Evolutionary conservation across 148 eudicot genomes (phyloP).

Genomic region (Arctostaphylos glauca): DNA sequence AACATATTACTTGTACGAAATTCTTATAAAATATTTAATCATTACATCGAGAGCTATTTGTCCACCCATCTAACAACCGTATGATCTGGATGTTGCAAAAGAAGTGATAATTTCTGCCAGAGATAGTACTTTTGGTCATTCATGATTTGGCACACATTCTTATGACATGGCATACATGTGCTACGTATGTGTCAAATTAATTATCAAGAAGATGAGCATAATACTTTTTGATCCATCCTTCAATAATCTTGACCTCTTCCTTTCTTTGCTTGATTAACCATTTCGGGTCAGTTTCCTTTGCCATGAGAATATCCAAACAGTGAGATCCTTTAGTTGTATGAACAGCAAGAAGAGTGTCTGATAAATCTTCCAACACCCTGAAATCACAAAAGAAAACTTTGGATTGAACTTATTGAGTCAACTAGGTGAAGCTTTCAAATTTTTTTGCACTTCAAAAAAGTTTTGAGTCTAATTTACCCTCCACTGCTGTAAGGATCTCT

Average conservation of each 20-base stretch:
- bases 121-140: not conserved
- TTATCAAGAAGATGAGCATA: slow-evolving; percentile 21
- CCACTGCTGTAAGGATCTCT: slow-evolving; percentile 50
- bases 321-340: slow-evolving; percentile 41
- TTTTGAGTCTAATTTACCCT: slow-evolving; percentile 28
- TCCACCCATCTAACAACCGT: no score
- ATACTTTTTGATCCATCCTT: slow-evolving; percentile 40
- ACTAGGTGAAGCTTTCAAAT: not conserved
- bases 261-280: slow-evolving; percentile 43
- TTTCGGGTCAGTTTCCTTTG: slow-evolving; percentile 35
- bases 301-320: slow-evolving; percentile 37
- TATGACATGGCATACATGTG: no score
- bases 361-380: slow-evolving; percentile 45
- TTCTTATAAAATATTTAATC: no score
- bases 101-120: not conserved
- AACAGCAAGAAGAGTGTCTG: slow-evolving; percentile 35
- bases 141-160: not conserved
- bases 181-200: not conserved
- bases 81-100: not conserved
- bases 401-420: not conserved
- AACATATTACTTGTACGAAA: no score
- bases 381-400: not conserved
- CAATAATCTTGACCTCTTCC: slow-evolving; percentile 34
- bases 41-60: no score
- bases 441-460: not conserved